These are phyloP conservation scores for Entrophospora sp. DNA, from an alignment of 192 early-diverging fungal genomes.

Conservation along the genomic window DNA sequence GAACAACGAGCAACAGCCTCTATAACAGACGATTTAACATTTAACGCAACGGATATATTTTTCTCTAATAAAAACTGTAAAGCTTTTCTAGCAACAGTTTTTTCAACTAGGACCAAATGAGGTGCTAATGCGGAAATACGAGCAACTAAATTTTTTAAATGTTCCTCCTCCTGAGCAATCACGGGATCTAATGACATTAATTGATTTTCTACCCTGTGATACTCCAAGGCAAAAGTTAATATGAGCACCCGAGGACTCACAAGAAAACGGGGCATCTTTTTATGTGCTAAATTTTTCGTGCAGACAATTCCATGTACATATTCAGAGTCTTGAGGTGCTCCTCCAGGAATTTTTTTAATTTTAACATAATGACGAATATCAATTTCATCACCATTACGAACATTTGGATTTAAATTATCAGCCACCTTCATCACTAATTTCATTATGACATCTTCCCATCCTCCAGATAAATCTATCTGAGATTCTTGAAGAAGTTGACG, in stretches of 20 bases:
- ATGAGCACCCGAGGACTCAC: constrained; percentile 73
- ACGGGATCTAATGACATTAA: constrained; percentile 76
- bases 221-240: constrained; percentile 81
- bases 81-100: constrained; percentile 75
- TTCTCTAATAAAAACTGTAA: constrained; percentile 72
- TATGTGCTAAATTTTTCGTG: constrained; percentile 84
- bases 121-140: constrained; percentile 76
- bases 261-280: constrained; percentile 69
- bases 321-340: constrained; percentile 62
- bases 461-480: constrained; percentile 39
- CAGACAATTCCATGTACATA: constrained; percentile 88
- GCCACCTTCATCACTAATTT: constrained; percentile 59
- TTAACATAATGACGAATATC: constrained; percentile 88
- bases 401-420: constrained; percentile 50
- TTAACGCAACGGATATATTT: constrained; percentile 72
- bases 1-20: constrained; percentile 81
- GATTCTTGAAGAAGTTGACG: constrained; percentile 63
- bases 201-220: constrained; percentile 58
- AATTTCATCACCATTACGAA: constrained; percentile 71
- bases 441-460: constrained; percentile 68
- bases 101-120: constrained; percentile 71
- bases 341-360: constrained; percentile 92
- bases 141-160: constrained; percentile 68
- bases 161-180: constrained; percentile 74
- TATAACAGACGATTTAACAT: constrained; percentile 83